These are phyloP conservation scores for Tinospora cordifolia DNA, from an alignment of 164 flowering plant species.

Conservation along the genomic window DNA sequence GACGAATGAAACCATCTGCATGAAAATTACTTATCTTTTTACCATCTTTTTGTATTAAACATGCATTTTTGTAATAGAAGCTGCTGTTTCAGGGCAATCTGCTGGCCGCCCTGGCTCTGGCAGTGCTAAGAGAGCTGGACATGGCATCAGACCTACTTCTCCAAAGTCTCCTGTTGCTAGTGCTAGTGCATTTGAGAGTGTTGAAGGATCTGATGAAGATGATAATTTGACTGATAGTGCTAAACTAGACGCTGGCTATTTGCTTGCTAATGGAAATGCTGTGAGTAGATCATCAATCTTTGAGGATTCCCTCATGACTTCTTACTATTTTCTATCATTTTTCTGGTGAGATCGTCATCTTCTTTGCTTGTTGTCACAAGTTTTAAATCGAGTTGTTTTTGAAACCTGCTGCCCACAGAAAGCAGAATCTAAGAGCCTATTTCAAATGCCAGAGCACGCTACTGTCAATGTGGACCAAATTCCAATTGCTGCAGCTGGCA, in stretches of 20 bases:
- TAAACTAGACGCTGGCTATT: constrained; percentile 52
- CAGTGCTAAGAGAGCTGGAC: constrained; percentile 39
- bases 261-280: constrained; percentile 61
- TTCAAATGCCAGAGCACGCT: constrained; percentile 36
- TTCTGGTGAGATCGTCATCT: neutral
- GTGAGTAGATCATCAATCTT: constrained; percentile 38
- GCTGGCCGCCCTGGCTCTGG: constrained; percentile 25
- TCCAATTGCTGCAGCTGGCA: constrained; percentile 59
- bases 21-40: neutral
- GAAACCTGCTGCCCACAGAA: constrained; percentile 31
- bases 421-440: constrained; percentile 28
- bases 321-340: neutral
- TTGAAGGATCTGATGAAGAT: constrained; percentile 88
- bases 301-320: neutral
- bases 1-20: no score
- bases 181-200: constrained; percentile 87
- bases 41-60: neutral
- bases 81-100: constrained; percentile 49
- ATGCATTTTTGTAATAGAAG: neutral
- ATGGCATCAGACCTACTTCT: constrained; percentile 56
- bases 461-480: constrained; percentile 53
- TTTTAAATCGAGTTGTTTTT: neutral
- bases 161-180: constrained; percentile 96
- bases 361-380: neutral
- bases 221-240: constrained; percentile 55